Percentiles rank a stretch among this genome's conserved stretches.
Evolutionary conservation across 2,329 filamentous ascomycete genomes (phyloP).

Genomic region (Rhexocercosporidium sp.): DNA sequence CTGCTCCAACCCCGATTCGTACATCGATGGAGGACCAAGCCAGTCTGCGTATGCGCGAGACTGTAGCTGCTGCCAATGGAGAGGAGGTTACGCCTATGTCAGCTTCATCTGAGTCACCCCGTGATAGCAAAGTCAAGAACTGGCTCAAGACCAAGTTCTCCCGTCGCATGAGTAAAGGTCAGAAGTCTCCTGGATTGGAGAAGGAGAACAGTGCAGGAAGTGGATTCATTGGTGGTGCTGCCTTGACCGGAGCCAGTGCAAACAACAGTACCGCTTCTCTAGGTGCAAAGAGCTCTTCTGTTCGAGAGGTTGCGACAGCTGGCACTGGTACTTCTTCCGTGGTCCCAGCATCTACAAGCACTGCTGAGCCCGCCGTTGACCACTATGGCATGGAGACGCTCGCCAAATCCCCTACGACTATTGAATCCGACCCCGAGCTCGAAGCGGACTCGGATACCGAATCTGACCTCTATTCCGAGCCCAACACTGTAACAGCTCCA

Average conservation of each 20-base stretch:
- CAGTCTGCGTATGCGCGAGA: constrained; percentile 32
- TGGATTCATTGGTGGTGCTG: constrained; percentile 57
- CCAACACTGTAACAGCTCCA: background rate
- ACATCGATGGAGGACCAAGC: constrained; percentile 40
- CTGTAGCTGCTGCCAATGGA: constrained; percentile 30
- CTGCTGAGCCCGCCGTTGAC: background rate
- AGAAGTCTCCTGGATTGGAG: constrained; percentile 25
- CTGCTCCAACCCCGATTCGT: constrained; percentile 27
- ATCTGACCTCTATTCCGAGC: background rate
- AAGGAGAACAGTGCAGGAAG: constrained; percentile 34
- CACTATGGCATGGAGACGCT: constrained; percentile 2
- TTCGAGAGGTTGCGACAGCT: constrained; percentile 29
- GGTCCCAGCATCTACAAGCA: background rate
- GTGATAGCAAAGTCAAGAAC: constrained; percentile 45
- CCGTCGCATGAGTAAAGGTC: constrained; percentile 38
- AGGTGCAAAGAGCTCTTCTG: constrained; percentile 24
- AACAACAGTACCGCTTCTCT: constrained; percentile 52
- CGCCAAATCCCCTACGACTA: background rate
- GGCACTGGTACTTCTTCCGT: background rate
- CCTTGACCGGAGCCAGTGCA: constrained; percentile 50
- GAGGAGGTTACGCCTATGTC: constrained; percentile 32
- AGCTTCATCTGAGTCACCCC: constrained; percentile 19
- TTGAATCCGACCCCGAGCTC: constrained; percentile 11
- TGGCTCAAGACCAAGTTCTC: constrained; percentile 63
- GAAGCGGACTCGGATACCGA: constrained; percentile 1